These are phyloP conservation scores for Ophiostoma angusticollis DNA, from an alignment of 2,329 filamentous ascomycete genomes.

Conservation along the genomic window DNA sequence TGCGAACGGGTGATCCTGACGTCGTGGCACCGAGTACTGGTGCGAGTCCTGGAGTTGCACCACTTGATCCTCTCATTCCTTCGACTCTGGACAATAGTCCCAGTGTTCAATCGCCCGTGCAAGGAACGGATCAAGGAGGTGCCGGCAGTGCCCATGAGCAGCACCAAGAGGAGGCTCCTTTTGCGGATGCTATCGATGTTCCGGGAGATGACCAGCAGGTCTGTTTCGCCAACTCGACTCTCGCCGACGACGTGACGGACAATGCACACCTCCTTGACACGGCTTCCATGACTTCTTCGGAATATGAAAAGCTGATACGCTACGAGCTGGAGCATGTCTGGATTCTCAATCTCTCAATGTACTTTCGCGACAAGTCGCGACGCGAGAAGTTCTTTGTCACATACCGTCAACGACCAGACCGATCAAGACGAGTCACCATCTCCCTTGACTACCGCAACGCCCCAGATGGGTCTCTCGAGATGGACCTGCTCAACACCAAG, in stretches of 20 bases:
- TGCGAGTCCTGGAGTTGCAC: not conserved
- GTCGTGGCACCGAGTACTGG: constrained; percentile 2
- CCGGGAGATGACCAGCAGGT: not conserved
- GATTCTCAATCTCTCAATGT: constrained; percentile 98
- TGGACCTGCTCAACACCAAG: constrained; percentile 61
- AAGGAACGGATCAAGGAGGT: not conserved
- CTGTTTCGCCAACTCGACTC: not conserved
- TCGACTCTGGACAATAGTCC: not conserved
- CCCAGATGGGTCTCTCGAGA: constrained; percentile 69
- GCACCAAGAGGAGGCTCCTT: not conserved
- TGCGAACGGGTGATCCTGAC: constrained; percentile 1
- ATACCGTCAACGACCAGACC: constrained; percentile 65
- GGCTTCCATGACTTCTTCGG: constrained; percentile 36
- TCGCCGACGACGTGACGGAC: constrained; percentile 1
- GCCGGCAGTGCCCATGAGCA: not conserved
- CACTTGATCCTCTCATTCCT: constrained; percentile 8
- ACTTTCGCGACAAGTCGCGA: constrained; percentile 84
- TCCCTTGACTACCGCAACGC: constrained; percentile 85
- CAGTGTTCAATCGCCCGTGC: not conserved
- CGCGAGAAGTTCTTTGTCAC: constrained; percentile 98
- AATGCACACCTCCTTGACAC: constrained; percentile 23
- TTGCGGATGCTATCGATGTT: not conserved
- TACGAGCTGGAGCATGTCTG: constrained; percentile 77
- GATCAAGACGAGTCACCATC: constrained; percentile 81
- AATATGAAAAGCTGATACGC: constrained; percentile 53